phyloP scores from a whole-genome alignment of 129 eudicot species.

The Oenanthe sinensis region DNA sequence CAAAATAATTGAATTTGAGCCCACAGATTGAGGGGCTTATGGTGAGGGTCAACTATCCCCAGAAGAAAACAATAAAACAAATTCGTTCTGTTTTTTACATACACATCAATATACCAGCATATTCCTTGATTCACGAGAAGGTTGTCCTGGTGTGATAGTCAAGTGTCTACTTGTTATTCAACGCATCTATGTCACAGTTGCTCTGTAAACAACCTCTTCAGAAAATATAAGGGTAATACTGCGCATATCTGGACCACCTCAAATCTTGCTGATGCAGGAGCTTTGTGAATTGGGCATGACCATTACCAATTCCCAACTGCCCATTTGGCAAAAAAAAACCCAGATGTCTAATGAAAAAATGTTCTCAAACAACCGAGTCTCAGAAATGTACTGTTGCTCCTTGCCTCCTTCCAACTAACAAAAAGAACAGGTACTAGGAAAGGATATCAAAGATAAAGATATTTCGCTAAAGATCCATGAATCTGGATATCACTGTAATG shows the following conservation, averaged over 20 bases:
- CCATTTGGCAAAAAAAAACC: neutral
- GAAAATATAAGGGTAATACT: neutral
- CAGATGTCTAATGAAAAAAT: neutral
- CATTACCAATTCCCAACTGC: neutral
- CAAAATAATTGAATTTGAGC: neutral
- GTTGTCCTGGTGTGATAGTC: neutral
- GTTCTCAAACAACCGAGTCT: neutral
- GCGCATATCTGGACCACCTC: neutral
- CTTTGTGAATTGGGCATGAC: no score
- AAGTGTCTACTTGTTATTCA: neutral
- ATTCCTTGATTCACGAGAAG: neutral
- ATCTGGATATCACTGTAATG: neutral
- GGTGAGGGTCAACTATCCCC: neutral
- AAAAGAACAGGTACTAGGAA: neutral
- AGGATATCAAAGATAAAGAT: neutral
- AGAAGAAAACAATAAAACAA: neutral
- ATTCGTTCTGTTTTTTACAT: neutral
- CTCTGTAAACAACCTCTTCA: neutral
- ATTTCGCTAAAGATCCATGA: neutral
- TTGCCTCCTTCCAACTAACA: neutral
- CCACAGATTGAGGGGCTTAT: neutral
- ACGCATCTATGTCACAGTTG: no score
- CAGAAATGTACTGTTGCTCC: neutral
- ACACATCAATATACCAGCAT: neutral
- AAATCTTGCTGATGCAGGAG: neutral